Evolutionary conservation across 345 rosid species (phyloP).

Genomic region (Hirschfeldia incana): DNA sequence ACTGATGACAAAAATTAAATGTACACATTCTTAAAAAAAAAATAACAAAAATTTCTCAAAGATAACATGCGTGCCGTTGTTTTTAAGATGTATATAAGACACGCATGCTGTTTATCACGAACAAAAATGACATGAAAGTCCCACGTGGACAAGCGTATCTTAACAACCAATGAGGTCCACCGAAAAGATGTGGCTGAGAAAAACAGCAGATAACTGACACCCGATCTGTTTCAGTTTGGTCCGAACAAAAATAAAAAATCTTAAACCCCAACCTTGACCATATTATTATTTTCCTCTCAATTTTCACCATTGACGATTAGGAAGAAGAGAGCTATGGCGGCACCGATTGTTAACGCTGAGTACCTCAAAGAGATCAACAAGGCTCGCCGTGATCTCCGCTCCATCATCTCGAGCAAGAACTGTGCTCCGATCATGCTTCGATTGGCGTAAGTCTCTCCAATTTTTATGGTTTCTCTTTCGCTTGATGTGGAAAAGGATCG

Average conservation of each 20-base stretch:
- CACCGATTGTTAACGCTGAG: conserved; percentile 72
- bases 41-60: background rate
- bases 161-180: conserved; percentile 27
- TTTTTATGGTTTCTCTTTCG: background rate
- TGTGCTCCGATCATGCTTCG: conserved; percentile 99
- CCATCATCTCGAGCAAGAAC: conserved; percentile 75
- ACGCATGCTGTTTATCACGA: conserved; percentile 8
- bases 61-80: conserved; percentile 17
- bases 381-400: conserved; percentile 93
- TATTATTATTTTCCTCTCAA: background rate
- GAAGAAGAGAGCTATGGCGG: conserved; percentile 53
- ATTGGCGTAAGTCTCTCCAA: conserved; percentile 58
- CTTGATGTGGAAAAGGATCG: background rate
- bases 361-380: conserved; percentile 82
- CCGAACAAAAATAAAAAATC: conserved; percentile 11
- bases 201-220: conserved; percentile 34
- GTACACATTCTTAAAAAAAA: background rate
- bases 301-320: background rate
- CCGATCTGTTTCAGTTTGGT: conserved; percentile 28
- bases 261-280: conserved; percentile 6
- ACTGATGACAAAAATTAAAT: background rate
- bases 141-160: background rate
- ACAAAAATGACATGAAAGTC: conserved; percentile 11
- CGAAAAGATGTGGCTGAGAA: conserved; percentile 15
- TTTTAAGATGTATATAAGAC: rapidly evolving